Conservation (phyloP, 805 yeast genomes). For the Pichia californica region DNA sequence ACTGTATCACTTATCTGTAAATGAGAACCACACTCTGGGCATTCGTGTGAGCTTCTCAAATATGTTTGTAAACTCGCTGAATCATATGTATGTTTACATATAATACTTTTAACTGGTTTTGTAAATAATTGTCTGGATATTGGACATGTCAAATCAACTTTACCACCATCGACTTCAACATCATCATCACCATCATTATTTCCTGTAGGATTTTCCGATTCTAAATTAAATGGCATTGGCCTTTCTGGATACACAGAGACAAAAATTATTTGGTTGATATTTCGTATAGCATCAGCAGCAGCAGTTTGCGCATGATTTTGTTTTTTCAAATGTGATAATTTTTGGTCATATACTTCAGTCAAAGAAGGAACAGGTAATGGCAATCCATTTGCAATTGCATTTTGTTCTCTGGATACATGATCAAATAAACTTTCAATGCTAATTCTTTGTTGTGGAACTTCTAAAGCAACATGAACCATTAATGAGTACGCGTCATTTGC, state of each 20-base stretch:
- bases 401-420: slow-evolving; percentile 13
- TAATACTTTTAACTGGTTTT: slow-evolving; percentile 47
- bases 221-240: slow-evolving; percentile 42
- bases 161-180: slow-evolving; percentile 63
- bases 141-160: slow-evolving; percentile 62
- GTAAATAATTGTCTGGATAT: slow-evolving; percentile 46
- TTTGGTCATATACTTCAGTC: not conserved
- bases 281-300: not conserved
- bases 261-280: slow-evolving; percentile 33
- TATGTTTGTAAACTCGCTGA: slow-evolving; percentile 35
- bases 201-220: slow-evolving; percentile 26
- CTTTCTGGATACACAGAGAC: slow-evolving; percentile 54
- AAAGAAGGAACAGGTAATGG: not conserved
- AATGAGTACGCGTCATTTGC: slow-evolving; percentile 3
- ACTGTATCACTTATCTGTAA: not conserved
- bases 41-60: slow-evolving; percentile 28
- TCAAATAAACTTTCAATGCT: slow-evolving; percentile 20
- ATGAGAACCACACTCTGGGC: slow-evolving; percentile 51
- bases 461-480: not conserved
- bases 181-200: slow-evolving; percentile 62
- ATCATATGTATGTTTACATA: slow-evolving; percentile 63
- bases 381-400: slow-evolving; percentile 8
- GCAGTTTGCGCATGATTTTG: not conserved
- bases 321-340: not conserved
- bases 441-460: slow-evolving; percentile 15